Percentiles rank a stretch among this genome's conserved stretches.
These are phyloP conservation scores for Mrakia gelida DNA, from an alignment of 768 basidiomycete genomes.

Conservation along the genomic window DNA sequence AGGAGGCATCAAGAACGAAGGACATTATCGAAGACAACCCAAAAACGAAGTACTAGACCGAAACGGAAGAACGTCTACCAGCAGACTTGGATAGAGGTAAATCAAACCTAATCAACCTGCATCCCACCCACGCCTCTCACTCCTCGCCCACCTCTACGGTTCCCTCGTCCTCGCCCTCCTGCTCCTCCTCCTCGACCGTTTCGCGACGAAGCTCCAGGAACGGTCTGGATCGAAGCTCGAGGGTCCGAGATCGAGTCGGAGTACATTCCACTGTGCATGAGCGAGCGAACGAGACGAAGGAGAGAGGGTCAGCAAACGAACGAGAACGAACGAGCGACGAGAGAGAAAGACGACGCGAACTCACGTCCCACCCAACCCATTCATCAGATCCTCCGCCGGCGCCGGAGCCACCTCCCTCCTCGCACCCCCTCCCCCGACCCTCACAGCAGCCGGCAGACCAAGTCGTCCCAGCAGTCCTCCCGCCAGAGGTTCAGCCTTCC, in stretches of 20 bases:
- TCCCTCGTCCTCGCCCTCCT: not conserved
- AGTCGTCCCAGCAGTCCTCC: constrained; percentile 17
- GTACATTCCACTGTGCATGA: not conserved
- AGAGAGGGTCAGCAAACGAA: not conserved
- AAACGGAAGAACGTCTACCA: not conserved
- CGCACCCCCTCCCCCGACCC: not conserved
- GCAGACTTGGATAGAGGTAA: too few relatives aligned
- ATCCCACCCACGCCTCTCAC: constrained; percentile 7
- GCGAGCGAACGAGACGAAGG: not conserved
- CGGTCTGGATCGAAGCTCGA: constrained; percentile 2
- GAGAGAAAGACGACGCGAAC: not conserved
- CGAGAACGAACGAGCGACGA: not conserved
- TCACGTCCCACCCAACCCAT: constrained; percentile 4
- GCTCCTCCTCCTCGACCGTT: not conserved
- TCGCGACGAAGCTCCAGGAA: not conserved
- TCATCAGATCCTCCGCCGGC: constrained; percentile 16
- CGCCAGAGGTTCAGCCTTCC: not conserved
- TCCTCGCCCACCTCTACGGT: not conserved
- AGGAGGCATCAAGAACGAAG: too few relatives aligned
- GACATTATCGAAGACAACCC: too few relatives aligned
- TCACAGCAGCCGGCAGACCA: not conserved
- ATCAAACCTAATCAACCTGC: not conserved
- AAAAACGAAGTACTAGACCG: not conserved
- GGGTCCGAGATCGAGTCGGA: constrained; percentile 6
- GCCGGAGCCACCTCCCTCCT: not conserved